These are phyloP conservation scores for Ambispora gerdemannii DNA, from an alignment of 192 early-diverging fungal species.

Conservation along the genomic window DNA sequence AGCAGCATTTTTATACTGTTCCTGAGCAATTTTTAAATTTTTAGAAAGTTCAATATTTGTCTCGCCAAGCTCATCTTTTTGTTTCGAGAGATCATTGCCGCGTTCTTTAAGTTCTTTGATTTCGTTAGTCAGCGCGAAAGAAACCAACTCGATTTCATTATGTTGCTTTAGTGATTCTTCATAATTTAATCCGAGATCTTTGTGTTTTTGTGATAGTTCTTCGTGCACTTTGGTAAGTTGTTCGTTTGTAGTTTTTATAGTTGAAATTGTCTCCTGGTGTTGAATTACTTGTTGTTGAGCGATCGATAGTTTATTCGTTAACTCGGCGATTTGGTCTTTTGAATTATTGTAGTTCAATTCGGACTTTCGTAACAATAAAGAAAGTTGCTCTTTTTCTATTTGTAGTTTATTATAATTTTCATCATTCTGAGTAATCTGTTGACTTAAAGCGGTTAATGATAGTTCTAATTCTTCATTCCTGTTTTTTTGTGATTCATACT, in stretches of 20 bases:
- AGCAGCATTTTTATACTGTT: conserved; percentile 26
- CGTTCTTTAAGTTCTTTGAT: conserved; percentile 1
- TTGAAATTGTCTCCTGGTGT: not conserved
- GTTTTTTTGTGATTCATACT: not conserved
- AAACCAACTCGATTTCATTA: no score
- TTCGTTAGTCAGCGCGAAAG: not conserved
- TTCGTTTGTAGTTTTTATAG: not conserved
- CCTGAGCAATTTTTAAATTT: conserved; percentile 23
- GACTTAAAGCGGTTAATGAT: not conserved
- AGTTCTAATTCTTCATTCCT: not conserved
- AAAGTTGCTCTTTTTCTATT: not conserved
- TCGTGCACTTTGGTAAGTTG: not conserved
- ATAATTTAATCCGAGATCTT: no score
- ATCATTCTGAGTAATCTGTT: not conserved
- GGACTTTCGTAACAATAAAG: not conserved
- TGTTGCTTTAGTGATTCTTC: no score
- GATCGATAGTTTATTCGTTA: no score
- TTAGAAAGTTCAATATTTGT: conserved; percentile 27
- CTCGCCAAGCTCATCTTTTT: conserved; percentile 28
- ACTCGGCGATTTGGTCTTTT: not conserved
- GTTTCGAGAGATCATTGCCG: conserved; percentile 26
- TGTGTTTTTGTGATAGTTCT: no score
- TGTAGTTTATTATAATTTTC: not conserved
- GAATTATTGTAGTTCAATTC: not conserved
- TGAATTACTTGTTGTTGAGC: no score